Evolutionary conservation across 768 basidiomycete species (phyloP).

Genomic region (Russula sp.): DNA sequence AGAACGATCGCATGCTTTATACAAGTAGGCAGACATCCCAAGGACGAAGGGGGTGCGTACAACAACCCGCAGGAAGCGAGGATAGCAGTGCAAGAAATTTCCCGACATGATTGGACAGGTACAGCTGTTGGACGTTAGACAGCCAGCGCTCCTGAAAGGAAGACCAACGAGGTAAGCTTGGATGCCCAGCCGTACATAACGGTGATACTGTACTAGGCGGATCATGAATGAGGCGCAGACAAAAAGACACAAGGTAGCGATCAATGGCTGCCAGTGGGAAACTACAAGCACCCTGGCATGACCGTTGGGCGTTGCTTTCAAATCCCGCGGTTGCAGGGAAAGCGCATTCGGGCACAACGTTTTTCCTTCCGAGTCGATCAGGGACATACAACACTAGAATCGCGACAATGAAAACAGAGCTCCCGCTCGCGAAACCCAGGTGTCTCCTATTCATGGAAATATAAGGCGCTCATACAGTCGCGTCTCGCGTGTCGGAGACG

Average conservation of each 20-base stretch:
- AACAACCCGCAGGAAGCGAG: background rate
- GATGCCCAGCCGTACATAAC: too few relatives aligned
- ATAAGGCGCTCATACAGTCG: background rate
- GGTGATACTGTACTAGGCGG: too few relatives aligned
- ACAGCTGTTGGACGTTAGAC: background rate
- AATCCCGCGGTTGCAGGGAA: too few relatives aligned
- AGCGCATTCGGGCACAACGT: background rate
- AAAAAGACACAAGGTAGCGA: too few relatives aligned
- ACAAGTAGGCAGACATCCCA: background rate
- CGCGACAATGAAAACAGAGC: background rate
- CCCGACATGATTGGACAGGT: background rate
- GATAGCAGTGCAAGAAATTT: too few relatives aligned
- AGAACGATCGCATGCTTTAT: background rate
- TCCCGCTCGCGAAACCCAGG: background rate
- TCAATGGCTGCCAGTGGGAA: too few relatives aligned
- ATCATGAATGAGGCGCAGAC: too few relatives aligned
- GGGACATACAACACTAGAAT: background rate
- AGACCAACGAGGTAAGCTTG: too few relatives aligned
- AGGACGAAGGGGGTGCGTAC: background rate
- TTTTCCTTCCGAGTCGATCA: too few relatives aligned
- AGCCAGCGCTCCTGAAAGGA: background rate
- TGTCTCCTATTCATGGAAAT: background rate
- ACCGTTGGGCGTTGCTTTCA: too few relatives aligned
- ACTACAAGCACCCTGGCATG: too few relatives aligned
- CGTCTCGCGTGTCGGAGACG: too few relatives aligned